Evolutionary conservation across 73 alveolate genomes (phyloP).

Genomic region (Stentor roeselii): DNA sequence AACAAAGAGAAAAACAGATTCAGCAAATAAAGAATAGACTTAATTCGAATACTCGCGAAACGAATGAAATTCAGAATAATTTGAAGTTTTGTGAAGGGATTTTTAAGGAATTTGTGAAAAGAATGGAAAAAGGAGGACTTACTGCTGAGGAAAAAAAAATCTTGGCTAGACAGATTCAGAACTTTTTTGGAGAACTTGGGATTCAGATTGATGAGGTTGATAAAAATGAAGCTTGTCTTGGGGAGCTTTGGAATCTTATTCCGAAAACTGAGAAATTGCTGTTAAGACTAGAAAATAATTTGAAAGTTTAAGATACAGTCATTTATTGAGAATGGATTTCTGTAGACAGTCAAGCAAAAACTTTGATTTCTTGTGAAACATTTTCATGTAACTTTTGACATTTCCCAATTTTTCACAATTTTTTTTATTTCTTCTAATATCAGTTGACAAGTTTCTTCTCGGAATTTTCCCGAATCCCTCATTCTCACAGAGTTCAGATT

Average conservation of each 20-base stretch:
- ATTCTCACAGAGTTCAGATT: too few relatives aligned
- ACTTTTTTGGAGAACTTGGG: neutral
- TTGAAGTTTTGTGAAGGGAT: neutral
- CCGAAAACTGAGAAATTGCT: neutral
- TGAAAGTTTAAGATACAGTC: too few relatives aligned
- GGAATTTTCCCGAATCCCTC: too few relatives aligned
- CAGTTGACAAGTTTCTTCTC: too few relatives aligned
- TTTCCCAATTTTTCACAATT: too few relatives aligned
- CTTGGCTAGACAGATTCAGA: neutral
- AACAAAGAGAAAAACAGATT: neutral
- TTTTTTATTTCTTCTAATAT: too few relatives aligned
- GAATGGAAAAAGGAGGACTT: neutral
- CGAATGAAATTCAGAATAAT: neutral
- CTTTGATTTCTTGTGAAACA: too few relatives aligned
- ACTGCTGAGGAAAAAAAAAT: neutral
- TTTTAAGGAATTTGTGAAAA: neutral
- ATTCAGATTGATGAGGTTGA: neutral
- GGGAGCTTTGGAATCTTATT: neutral
- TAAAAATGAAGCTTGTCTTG: neutral
- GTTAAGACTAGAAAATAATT: neutral
- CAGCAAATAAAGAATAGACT: neutral
- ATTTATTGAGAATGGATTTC: too few relatives aligned
- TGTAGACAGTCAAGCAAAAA: too few relatives aligned
- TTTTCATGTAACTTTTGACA: too few relatives aligned
- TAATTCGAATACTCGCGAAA: neutral